phyloP scores from a whole-genome alignment of 768 basidiomycete species.

The Lactarius vividus region DNA sequence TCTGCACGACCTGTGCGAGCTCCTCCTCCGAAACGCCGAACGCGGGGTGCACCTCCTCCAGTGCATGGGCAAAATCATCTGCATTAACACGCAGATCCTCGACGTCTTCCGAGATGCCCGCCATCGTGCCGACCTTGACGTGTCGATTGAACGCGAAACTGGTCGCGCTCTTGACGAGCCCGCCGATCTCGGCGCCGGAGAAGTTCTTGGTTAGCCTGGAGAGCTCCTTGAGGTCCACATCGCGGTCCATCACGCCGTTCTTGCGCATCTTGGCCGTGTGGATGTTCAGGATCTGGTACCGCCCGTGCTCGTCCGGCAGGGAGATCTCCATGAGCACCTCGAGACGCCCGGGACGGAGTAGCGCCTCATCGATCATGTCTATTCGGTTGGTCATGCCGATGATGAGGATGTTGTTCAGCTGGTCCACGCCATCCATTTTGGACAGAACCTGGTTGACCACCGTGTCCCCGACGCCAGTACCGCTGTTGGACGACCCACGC shows the following conservation, averaged over 20 bases:
- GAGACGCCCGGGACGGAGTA: slow-evolving; percentile 94
- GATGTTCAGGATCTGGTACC: slow-evolving; percentile 90
- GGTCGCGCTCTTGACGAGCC: slow-evolving; percentile 95
- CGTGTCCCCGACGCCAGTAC: slow-evolving; percentile 98
- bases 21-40: slow-evolving; percentile 99
- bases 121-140: slow-evolving; percentile 96
- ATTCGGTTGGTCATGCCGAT: slow-evolving; percentile 99
- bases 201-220: slow-evolving; percentile 92
- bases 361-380: slow-evolving; percentile 99
- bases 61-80: slow-evolving; percentile 81
- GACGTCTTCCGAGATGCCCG: slow-evolving; percentile 93
- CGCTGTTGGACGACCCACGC: slow-evolving; percentile 85
- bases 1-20: slow-evolving; percentile 86
- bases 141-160: slow-evolving; percentile 98
- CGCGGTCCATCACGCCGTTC: slow-evolving; percentile 84
- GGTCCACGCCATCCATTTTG: slow-evolving; percentile 99
- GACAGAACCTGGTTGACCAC: slow-evolving; percentile 98
- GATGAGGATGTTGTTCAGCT: slow-evolving; percentile 97
- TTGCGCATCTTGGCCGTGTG: slow-evolving; percentile 93
- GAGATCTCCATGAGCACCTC: slow-evolving; percentile 99
- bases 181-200: slow-evolving; percentile 93
- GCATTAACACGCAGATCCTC: slow-evolving; percentile 88
- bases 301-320: slow-evolving; percentile 89
- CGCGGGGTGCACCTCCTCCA: slow-evolving; percentile 93
- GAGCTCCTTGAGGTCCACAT: slow-evolving; percentile 82